Base-by-base conservation (phyloP, 352 stramenopile species). In the Globisporangium acanthophoron region DNA sequence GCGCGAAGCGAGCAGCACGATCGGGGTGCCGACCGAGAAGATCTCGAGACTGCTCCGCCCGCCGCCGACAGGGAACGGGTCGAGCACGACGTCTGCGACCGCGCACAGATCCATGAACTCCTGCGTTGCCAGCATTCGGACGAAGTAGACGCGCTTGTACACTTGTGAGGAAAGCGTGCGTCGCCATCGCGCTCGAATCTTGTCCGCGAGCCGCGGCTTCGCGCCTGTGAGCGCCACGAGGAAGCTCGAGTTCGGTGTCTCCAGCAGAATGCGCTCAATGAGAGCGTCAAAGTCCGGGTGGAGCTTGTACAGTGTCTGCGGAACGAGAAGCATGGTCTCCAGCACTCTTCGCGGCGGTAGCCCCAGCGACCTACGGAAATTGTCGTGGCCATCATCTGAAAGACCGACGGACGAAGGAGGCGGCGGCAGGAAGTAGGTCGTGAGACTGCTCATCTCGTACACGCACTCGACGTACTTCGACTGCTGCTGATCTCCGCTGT, bases 291-390 rank as follows among this genome's bases (percentile, higher is more conserved):
- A 83, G 49, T 79, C 75, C 3, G 76, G 72, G 50, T 89, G 81
- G 0, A 91, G 65, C 51, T 89, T 91, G 61, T 87, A 87, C 21
- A 91, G 66, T 8, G 78, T 88, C 57, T 89, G 80, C 15, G 80
- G 80, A 0, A 86, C 56, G 13, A 89, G 58, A 20, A 88, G 69
- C 54, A 90, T 74, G 18, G 60, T 64, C 3, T 58, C 27, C 29
- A 68, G 53, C 5, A 54, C 24, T 1, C 15, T 6, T 7, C 52
- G 51, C 3, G 45, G 29, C 3, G 70, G 70, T 9, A 71, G 56
- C 0, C 31, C 62, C 2, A 74, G 41, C 5, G 54, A 49, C 7
- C 21, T 50, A 7, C 65, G 54, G 40, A 61, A 49, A 33, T 16
- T 18, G 58, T 58, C 35, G 59, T 37, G 8, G 31, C 33, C 5